Conservation (phyloP, 768 basidiomycete genomes). For the Boletus vinaceobasis region DNA sequence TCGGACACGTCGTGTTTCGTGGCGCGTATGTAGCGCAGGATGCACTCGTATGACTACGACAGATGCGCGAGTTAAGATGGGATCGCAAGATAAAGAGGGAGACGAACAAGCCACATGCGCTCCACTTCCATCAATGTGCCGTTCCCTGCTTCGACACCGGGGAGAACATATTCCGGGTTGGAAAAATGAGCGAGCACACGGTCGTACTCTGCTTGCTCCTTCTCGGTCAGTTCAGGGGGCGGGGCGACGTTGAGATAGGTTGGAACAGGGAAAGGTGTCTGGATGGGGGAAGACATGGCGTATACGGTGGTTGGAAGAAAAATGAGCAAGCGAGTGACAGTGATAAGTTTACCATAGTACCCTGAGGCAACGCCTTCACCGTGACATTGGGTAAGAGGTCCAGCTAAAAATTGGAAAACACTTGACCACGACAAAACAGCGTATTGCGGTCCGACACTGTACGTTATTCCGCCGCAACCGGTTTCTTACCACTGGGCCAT, state of each 20-base stretch:
- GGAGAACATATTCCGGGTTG: slow-evolving; percentile 46
- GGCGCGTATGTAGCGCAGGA: slow-evolving; percentile 76
- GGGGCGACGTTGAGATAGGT: slow-evolving; percentile 29
- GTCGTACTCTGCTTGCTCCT: slow-evolving; percentile 48
- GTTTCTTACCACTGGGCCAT: no score
- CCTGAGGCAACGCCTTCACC: not conserved
- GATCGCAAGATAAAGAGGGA: not conserved
- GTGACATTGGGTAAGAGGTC: not conserved
- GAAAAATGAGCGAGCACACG: slow-evolving; percentile 59
- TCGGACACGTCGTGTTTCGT: slow-evolving; percentile 64
- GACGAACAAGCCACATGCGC: slow-evolving; percentile 70
- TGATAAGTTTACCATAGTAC: not conserved
- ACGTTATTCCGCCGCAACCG: not conserved
- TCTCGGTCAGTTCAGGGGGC: slow-evolving; percentile 37
- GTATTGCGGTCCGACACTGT: not conserved
- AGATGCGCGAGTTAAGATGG: not conserved
- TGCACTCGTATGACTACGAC: slow-evolving; percentile 57
- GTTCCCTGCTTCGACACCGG: slow-evolving; percentile 39
- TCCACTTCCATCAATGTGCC: slow-evolving; percentile 58
- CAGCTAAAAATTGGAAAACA: not conserved
- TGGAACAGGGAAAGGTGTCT: slow-evolving; percentile 25
- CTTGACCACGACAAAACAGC: not conserved
- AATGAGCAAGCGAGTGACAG: not conserved
- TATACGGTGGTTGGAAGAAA: not conserved
- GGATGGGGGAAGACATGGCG: slow-evolving; percentile 11